A percentile compares a stretch with the other conserved stretches of the same genome.
phyloP scores from a whole-genome alignment of 208 protist species.

The Phytomonas francai region DNA sequence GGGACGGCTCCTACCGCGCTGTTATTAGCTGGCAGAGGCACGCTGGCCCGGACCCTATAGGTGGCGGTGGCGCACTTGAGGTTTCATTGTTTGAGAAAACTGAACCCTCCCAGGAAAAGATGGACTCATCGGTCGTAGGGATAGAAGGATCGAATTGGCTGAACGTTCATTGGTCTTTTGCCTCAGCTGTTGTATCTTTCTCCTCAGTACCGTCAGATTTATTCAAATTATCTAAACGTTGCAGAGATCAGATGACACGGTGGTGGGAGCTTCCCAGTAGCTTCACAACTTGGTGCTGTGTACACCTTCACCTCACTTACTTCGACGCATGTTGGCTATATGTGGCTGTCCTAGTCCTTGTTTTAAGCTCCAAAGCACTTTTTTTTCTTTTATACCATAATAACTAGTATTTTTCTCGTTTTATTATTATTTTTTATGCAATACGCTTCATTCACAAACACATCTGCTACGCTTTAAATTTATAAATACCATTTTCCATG shows the following conservation, averaged over 20 bases:
- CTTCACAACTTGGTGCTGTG: background rate
- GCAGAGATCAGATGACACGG: background rate
- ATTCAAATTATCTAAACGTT: background rate
- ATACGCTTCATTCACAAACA: background rate
- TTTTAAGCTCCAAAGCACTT: constrained; percentile 1
- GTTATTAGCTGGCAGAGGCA: background rate
- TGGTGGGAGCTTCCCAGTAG: background rate
- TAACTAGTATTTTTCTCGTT: background rate
- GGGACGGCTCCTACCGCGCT: background rate
- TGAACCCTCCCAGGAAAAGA: background rate
- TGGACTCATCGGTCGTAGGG: background rate
- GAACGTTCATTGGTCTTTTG: background rate
- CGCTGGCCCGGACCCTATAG: background rate
- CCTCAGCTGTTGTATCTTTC: background rate
- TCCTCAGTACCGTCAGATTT: background rate
- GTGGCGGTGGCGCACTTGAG: background rate
- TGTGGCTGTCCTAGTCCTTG: background rate
- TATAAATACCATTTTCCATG: background rate
- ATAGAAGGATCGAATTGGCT: background rate
- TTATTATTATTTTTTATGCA: background rate
- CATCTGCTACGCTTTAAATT: background rate
- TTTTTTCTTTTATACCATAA: constrained; percentile 5
- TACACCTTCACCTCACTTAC: background rate
- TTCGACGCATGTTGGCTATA: background rate
- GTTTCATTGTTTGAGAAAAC: background rate